These are phyloP conservation scores for Limonomyces culmigenus DNA, from an alignment of 1,284 basidiomycete genomes.

Conservation along the genomic window DNA sequence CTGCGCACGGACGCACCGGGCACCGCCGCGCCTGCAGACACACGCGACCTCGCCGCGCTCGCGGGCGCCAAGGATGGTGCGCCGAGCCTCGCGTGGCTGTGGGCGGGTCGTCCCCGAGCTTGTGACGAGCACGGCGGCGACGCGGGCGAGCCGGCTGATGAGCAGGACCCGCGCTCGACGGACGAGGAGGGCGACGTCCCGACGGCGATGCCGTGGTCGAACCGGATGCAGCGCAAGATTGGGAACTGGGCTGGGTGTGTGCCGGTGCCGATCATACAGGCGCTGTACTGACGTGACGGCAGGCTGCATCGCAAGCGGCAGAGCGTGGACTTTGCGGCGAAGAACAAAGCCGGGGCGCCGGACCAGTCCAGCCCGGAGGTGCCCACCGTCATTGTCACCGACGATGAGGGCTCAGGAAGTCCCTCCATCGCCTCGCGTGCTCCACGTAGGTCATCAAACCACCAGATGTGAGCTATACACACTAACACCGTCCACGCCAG, in stretches of 20 bases:
- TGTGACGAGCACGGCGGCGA: slow-evolving; percentile 17
- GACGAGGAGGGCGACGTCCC: slow-evolving; percentile 22
- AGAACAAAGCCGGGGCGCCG: slow-evolving; percentile 8
- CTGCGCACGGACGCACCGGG: slow-evolving; percentile 21
- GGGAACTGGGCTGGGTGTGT: slow-evolving; percentile 55
- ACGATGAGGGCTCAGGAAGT: slow-evolving; percentile 52
- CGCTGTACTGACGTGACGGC: too few relatives aligned
- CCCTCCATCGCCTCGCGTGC: slow-evolving; percentile 16
- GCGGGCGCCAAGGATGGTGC: slow-evolving; percentile 18
- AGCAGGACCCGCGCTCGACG: slow-evolving; percentile 14
- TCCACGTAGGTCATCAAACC: too few relatives aligned
- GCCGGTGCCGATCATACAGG: too few relatives aligned
- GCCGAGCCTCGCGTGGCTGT: slow-evolving; percentile 20
- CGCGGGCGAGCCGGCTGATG: slow-evolving; percentile 18
- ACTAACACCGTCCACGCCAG: too few relatives aligned
- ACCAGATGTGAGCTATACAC: too few relatives aligned
- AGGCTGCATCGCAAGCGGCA: slow-evolving; percentile 20
- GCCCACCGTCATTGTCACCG: slow-evolving; percentile 11
- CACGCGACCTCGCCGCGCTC: slow-evolving; percentile 12
- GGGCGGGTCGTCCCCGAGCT: slow-evolving; percentile 19
- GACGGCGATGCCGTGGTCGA: slow-evolving; percentile 31
- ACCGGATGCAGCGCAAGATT: slow-evolving; percentile 46
- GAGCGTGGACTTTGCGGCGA: slow-evolving; percentile 17
- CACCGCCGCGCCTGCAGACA: slow-evolving; percentile 24
- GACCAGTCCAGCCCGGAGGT: not conserved